These are phyloP conservation scores for Babesia ovata DNA, from an alignment of 169 alveolate genomes.

Conservation along the genomic window DNA sequence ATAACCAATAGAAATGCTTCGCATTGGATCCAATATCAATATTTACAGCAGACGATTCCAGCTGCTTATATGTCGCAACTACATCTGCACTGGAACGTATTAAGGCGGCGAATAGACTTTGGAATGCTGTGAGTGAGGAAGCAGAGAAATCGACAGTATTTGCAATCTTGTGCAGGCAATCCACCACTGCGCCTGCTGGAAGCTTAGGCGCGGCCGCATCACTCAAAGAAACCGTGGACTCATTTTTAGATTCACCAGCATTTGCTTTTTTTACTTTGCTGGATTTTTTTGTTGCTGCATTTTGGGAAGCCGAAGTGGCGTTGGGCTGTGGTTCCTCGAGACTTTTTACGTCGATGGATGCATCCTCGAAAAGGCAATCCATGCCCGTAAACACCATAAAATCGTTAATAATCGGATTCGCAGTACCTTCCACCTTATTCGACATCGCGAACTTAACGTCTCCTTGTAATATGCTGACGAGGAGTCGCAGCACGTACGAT, in stretches of 20 bases:
- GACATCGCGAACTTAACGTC: neutral
- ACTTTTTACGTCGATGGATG: neutral
- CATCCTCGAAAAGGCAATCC: neutral
- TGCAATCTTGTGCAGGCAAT: slow-evolving; percentile 15
- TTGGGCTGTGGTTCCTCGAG: neutral
- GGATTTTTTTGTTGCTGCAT: neutral
- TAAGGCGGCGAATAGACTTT: slow-evolving; percentile 13
- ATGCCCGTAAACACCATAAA: slow-evolving; percentile 7
- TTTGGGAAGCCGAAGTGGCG: neutral
- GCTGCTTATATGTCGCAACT: neutral
- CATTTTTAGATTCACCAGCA: neutral
- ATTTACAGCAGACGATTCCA: slow-evolving; percentile 3
- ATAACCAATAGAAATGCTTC: slow-evolving; percentile 17
- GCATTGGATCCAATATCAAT: slow-evolving; percentile 1
- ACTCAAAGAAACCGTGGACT: neutral
- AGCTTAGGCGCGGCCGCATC: neutral
- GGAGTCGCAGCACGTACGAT: slow-evolving; percentile 8
- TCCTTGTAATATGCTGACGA: slow-evolving; percentile 8
- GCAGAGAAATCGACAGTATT: slow-evolving; percentile 13
- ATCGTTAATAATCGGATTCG: slow-evolving; percentile 8
- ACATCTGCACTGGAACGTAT: slow-evolving; percentile 16
- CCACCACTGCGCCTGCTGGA: neutral
- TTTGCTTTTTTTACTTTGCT: neutral
- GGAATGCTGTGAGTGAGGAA: slow-evolving; percentile 13
- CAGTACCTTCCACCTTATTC: neutral